Evolutionary conservation across 2,329 filamentous ascomycete genomes (phyloP), one percentile per base, ranked within the genome.

Genomic region (Fusarium algeriense): DNA sequence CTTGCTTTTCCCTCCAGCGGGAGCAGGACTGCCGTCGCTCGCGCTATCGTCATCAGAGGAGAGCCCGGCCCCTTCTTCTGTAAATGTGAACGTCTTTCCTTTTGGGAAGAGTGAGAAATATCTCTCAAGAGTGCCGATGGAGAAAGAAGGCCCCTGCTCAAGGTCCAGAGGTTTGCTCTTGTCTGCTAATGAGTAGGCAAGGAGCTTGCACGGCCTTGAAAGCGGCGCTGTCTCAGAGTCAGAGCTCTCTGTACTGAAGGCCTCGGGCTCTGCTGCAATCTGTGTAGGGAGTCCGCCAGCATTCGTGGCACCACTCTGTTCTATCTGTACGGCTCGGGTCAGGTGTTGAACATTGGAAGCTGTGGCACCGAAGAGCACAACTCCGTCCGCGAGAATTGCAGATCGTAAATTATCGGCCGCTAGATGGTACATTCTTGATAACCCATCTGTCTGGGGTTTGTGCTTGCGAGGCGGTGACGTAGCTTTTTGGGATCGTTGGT

Each of bases 11-110:
- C 26, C 52, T 7, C 30, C 5, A 8, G 14, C 13, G 8, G 43
- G 43, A 30, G 35, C 7, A 2, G 45, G 15, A 17, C 37, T 44
- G 2, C 71, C 45, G 7, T 79, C 77, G 30, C 76, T 79, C 1
- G 77, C 73, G 17, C 77, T 78, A 11, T 80, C 78, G 19, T 80
- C 78, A 35, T 77, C 78, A 3, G 78, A 80, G 5, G 78, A 78
- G 15, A 79, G 53, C 0, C 75, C 77, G 1, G 60, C 54, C 0
- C 78, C 78, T 17, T 79, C 70, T 14, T 74, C 73, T 5, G 76
- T 79, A 35, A 80, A 80, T 4, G 76, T 78, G 30, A 79, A 77
- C 0, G 73, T 64, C 28, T 78, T 80, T 10, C 78, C 78, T 38
- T 70, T 75, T 0, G 78, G 78, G 28, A 78, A 80, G 10, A 74